Base-by-base conservation (phyloP, 345 rosid genomes). In the Brassica napus region DNA sequence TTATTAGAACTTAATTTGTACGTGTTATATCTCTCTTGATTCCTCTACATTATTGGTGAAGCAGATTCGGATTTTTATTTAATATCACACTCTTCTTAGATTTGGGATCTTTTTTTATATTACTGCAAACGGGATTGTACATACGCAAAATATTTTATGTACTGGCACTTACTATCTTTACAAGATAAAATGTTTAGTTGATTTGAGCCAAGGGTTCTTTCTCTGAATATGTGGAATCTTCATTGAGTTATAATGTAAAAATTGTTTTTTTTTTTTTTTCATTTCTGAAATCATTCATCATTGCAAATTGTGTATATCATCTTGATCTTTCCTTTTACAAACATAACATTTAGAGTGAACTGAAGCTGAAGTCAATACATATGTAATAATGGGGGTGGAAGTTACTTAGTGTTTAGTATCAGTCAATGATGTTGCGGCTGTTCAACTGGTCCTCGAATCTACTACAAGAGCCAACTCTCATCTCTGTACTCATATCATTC, bases 401-500 rank as follows among this genome's bases (percentile, higher is more conserved):
- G 52, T 44, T 54, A 62, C 71, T 72, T 6, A 5, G 18, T 73
- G 31, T 26, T 74, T 26, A 24, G 61, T 67, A 26, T 87, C 84
- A 93, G 75, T 95, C 96, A 16, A 47, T 67, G 37, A 93, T 89
- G 18, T 18, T 72, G 34, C 92, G 90, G 32, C 86, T 72, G 60
- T 93, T 96, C 68, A 92, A 69, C 0, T 86, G 87, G 42, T 88
- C 92, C 77, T 95, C 99, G 8, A 96, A 93, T 34, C 98, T 89
- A 55, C 94, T 79, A 79, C 94, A 93, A 0, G 97, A 93, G 39
- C 81, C 97, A 9, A 73, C 90, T 75, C 99, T 89, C 97, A 95
- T 90, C 79, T 95, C 98, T 0, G 98, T 87, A 68, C 92, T 90
- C 91, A 87, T 89, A 57, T 91, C 98, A 0, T 89, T 86, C 79